Evolutionary conservation across 2,329 filamentous ascomycete genomes (phyloP).

Genomic region (Fusarium sp.): DNA sequence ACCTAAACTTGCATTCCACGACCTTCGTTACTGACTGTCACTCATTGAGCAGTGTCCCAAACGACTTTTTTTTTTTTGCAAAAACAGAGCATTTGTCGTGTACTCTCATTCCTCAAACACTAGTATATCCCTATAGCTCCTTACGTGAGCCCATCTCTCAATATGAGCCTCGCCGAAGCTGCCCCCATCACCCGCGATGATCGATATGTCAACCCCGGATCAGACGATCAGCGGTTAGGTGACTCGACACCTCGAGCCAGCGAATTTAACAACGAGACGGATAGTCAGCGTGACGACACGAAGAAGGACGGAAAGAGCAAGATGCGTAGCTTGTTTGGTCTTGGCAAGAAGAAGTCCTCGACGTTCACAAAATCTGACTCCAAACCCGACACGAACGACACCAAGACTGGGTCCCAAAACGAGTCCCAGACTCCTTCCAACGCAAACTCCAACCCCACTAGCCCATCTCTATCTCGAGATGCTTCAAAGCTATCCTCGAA

Average conservation of each 20-base stretch:
- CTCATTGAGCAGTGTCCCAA: conserved; percentile 19
- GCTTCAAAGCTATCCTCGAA: conserved; percentile 54
- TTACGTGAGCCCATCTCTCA: conserved; percentile 9
- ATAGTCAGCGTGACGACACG: conserved; percentile 23
- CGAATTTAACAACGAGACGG: conserved; percentile 59
- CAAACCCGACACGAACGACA: conserved; percentile 22
- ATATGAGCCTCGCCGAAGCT: conserved; percentile 50
- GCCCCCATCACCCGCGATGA: conserved; percentile 36
- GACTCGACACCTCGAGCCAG: conserved; percentile 50
- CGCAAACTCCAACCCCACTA: conserved; percentile 48
- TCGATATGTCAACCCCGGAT: conserved; percentile 35
- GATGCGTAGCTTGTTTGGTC: conserved; percentile 68
- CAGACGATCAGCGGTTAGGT: conserved; percentile 45
- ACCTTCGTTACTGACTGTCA: conserved; percentile 32
- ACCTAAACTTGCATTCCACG: conserved; percentile 29
- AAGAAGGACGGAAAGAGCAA: conserved; percentile 55
- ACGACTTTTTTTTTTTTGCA: conserved; percentile 9
- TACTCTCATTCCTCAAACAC: conserved; percentile 1
- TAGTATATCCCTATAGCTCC: background rate
- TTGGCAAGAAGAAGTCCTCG: conserved; percentile 69
- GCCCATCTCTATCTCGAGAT: conserved; percentile 51
- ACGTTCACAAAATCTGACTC: conserved; percentile 27
- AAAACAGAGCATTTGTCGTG: background rate
- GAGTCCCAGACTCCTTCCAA: conserved; percentile 51
- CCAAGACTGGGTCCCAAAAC: conserved; percentile 30